phyloP scores from a whole-genome alignment of 108 stramenopile genomes.

The Cyclotella choctawhatcheeana region DNA sequence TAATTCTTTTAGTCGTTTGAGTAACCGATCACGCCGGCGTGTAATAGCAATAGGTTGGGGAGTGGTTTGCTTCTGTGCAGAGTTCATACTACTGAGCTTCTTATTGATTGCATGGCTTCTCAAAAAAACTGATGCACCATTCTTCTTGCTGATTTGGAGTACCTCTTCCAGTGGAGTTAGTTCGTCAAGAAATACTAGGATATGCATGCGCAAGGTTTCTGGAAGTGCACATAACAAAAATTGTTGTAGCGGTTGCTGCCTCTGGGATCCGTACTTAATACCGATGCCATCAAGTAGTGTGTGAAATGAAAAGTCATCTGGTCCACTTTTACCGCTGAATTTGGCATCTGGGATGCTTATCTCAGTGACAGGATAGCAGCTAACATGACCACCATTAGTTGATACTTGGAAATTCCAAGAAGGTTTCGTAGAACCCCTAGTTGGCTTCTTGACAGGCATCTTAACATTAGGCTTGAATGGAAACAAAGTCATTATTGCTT shows the following conservation, averaged over 20 bases:
- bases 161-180: slow-evolving; percentile 65
- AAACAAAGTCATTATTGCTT: slow-evolving; percentile 23
- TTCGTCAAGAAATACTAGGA: slow-evolving; percentile 73
- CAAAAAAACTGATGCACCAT: slow-evolving; percentile 61
- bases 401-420: slow-evolving; percentile 41
- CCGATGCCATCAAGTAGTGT: slow-evolving; percentile 57
- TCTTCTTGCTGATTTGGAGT: slow-evolving; percentile 57
- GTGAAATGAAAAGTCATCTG: slow-evolving; percentile 66
- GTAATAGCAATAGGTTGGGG: background rate
- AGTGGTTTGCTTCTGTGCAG: background rate
- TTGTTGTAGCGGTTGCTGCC: slow-evolving; percentile 32
- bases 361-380: slow-evolving; percentile 50
- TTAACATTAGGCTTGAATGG: background rate
- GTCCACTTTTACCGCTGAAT: slow-evolving; percentile 55
- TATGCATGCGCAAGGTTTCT: slow-evolving; percentile 69
- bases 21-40: slow-evolving; percentile 16
- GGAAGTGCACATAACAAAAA: slow-evolving; percentile 63
- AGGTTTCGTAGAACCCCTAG: slow-evolving; percentile 8
- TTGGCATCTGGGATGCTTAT: slow-evolving; percentile 58
- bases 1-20: slow-evolving; percentile 28
- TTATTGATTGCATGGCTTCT: slow-evolving; percentile 70
- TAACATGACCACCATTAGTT: slow-evolving; percentile 46
- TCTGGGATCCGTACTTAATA: slow-evolving; percentile 55
- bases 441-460: slow-evolving; percentile 15
- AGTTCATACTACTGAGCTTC: slow-evolving; percentile 22